These are phyloP conservation scores for Solanum hybrid DNA, from an alignment of 305 asterid species.

Conservation along the genomic window DNA sequence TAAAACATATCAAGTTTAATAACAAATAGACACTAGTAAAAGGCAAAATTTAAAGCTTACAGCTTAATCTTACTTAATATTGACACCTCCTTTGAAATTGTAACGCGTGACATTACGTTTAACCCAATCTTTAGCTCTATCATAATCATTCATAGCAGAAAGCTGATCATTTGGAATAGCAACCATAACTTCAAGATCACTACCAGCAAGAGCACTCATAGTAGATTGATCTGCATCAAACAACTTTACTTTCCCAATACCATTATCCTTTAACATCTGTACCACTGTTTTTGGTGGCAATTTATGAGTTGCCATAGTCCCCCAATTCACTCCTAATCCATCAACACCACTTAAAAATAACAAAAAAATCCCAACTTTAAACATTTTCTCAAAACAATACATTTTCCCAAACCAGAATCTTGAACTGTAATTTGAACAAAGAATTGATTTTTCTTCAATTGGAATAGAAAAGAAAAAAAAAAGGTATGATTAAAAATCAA, in stretches of 20 bases:
- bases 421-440: background rate
- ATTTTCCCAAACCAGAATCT: background rate
- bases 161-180: conserved; percentile 90
- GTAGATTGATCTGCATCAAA: conserved; percentile 71
- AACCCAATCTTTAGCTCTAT: conserved; percentile 75
- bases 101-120: conserved; percentile 57
- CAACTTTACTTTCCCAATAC: conserved; percentile 68
- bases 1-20: background rate
- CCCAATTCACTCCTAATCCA: conserved; percentile 93
- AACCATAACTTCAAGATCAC: conserved; percentile 73
- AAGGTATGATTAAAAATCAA: background rate
- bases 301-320: conserved; percentile 76
- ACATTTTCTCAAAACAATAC: background rate
- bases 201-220: conserved; percentile 68
- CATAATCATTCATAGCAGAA: conserved; percentile 41
- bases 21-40: background rate
- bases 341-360: conserved; percentile 18
- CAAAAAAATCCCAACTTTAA: background rate
- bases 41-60: background rate
- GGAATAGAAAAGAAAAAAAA: background rate
- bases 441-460: background rate
- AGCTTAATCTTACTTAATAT: conserved; percentile 43
- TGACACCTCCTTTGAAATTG: conserved; percentile 64
- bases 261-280: conserved; percentile 68
- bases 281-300: conserved; percentile 73